These are phyloP conservation scores for Neurospora cerealis DNA, from an alignment of 495 filamentous ascomycete species.

Conservation along the genomic window DNA sequence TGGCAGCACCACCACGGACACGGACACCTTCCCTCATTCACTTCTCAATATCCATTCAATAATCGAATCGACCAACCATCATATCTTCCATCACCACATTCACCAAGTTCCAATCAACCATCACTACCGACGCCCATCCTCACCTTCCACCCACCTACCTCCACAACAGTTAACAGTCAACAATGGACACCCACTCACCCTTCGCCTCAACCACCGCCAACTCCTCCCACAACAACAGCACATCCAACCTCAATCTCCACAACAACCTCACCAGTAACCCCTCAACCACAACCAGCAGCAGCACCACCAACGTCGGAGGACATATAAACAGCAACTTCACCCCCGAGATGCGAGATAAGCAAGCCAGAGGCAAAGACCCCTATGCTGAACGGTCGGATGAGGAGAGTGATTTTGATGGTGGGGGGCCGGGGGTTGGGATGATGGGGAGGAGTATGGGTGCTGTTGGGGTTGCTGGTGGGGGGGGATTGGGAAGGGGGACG, in stretches of 20 bases:
- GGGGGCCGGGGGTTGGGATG: neutral
- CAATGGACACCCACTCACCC: neutral
- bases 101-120: neutral
- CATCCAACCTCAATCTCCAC: slow-evolving; percentile 6
- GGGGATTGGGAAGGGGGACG: neutral
- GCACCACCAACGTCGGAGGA: neutral
- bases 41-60: neutral
- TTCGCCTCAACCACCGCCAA: neutral
- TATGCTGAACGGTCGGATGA: slow-evolving; percentile 13
- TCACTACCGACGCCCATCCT: neutral
- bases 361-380: slow-evolving; percentile 44
- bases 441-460: neutral
- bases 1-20: neutral
- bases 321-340: slow-evolving; percentile 15
- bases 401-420: neutral
- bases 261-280: neutral
- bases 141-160: neutral
- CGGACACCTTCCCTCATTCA: neutral
- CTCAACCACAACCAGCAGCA: neutral
- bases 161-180: neutral
- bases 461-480: neutral
- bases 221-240: slow-evolving; percentile 1
- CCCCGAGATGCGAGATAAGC: slow-evolving; percentile 37
- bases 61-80: neutral
- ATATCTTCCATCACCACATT: neutral